These are phyloP conservation scores for Ilyonectria mors-panacis DNA, from an alignment of 2,329 filamentous ascomycete species.

Conservation along the genomic window DNA sequence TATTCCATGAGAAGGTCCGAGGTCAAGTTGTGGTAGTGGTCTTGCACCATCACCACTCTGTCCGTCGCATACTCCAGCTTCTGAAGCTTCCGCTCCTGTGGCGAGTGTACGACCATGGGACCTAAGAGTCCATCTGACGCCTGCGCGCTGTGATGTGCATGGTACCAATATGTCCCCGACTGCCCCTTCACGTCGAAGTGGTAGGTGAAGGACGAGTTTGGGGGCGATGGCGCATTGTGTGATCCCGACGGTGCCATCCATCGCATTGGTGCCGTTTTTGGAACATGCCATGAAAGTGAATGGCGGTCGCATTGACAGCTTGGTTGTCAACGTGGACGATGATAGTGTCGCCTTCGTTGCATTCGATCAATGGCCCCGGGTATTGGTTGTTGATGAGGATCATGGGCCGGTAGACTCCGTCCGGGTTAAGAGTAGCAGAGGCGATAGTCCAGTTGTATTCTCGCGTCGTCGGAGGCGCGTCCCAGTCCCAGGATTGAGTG, in stretches of 20 bases:
- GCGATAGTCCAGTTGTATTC: slow-evolving; percentile 73
- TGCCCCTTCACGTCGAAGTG: slow-evolving; percentile 73
- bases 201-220: slow-evolving; percentile 75
- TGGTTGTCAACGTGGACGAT: slow-evolving; percentile 79
- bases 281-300: slow-evolving; percentile 86
- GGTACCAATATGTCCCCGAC: slow-evolving; percentile 71
- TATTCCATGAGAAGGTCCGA: slow-evolving; percentile 67
- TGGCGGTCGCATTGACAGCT: slow-evolving; percentile 74
- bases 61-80: slow-evolving; percentile 59
- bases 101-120: slow-evolving; percentile 76
- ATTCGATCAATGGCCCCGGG: slow-evolving; percentile 80
- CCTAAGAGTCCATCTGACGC: slow-evolving; percentile 79
- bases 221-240: slow-evolving; percentile 78
- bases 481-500: slow-evolving; percentile 68
- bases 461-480: slow-evolving; percentile 64
- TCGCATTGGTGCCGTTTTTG: slow-evolving; percentile 82
- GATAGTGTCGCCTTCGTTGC: slow-evolving; percentile 81
- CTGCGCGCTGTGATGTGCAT: slow-evolving; percentile 75
- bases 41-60: slow-evolving; percentile 76
- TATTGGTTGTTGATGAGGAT: slow-evolving; percentile 83
- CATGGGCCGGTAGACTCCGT: slow-evolving; percentile 71
- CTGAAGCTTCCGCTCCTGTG: slow-evolving; percentile 55
- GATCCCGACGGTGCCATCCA: slow-evolving; percentile 80
- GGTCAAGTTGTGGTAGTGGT: slow-evolving; percentile 78
- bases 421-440: slow-evolving; percentile 72